Evolutionary conservation across 1,284 basidiomycete genomes (phyloP).

Genomic region (Inonotus obliquus): DNA sequence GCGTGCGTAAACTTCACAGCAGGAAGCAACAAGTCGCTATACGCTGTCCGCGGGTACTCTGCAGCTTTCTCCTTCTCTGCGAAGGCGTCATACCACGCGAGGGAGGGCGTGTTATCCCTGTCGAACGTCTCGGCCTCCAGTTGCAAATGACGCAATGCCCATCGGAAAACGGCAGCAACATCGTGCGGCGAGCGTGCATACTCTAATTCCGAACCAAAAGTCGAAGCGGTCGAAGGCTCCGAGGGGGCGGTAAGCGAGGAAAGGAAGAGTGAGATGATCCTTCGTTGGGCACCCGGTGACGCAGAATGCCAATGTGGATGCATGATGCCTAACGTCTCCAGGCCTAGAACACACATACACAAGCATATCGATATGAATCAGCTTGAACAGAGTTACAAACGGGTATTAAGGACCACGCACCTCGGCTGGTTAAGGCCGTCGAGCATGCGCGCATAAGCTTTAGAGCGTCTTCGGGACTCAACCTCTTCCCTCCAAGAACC

Average conservation of each 20-base stretch:
- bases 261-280: slow-evolving; percentile 66
- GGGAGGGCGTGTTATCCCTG: slow-evolving; percentile 23
- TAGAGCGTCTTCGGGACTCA: slow-evolving; percentile 57
- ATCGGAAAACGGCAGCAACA: slow-evolving; percentile 71
- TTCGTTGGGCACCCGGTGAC: slow-evolving; percentile 59
- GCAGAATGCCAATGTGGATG: slow-evolving; percentile 76
- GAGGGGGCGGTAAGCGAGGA: slow-evolving; percentile 49
- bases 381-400: slow-evolving; percentile 5
- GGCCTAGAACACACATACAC: slow-evolving; percentile 36
- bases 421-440: slow-evolving; percentile 54
- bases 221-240: slow-evolving; percentile 36
- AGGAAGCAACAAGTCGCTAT: slow-evolving; percentile 53
- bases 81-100: slow-evolving; percentile 63
- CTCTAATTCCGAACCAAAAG: slow-evolving; percentile 59
- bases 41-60: slow-evolving; percentile 55
- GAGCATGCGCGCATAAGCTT: slow-evolving; percentile 60
- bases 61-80: slow-evolving; percentile 49
- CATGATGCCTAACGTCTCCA: slow-evolving; percentile 75
- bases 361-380: slow-evolving; percentile 8
- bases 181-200: slow-evolving; percentile 66
- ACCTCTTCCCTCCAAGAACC: slow-evolving; percentile 48
- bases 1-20: slow-evolving; percentile 50
- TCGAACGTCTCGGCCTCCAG: slow-evolving; percentile 50
- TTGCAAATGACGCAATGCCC: slow-evolving; percentile 68
- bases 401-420: slow-evolving; percentile 33